A percentile compares a stretch with the other conserved stretches of the same genome.
Conservation (phyloP, 2,329 filamentous ascomycete species). For the Magnaporthiopsis incrustans region DNA sequence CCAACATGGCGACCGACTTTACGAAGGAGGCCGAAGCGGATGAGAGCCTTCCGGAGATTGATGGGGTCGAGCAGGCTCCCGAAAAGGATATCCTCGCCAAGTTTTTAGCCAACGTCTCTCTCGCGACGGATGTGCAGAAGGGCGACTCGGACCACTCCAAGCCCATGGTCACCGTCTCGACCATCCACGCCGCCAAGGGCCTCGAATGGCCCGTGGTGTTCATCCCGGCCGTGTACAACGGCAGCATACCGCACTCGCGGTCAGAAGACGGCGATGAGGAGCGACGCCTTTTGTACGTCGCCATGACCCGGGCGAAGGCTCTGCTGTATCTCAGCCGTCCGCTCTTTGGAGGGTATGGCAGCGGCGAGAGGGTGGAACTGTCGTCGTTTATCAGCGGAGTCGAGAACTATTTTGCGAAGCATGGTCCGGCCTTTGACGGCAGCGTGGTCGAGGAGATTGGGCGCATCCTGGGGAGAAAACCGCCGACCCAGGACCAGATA, state of each 20-base stretch:
- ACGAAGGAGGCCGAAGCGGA: constrained; percentile 35
- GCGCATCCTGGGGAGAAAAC: constrained; percentile 58
- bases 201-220: constrained; percentile 96
- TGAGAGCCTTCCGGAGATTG: constrained; percentile 56
- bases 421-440: constrained; percentile 63
- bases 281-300: constrained; percentile 81
- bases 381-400: constrained; percentile 64
- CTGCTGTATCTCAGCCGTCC: constrained; percentile 82
- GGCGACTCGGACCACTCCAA: constrained; percentile 48
- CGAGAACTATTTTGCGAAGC: constrained; percentile 39
- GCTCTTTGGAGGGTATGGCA: constrained; percentile 52
- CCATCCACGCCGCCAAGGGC: constrained; percentile 92
- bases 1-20: constrained; percentile 71
- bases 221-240: constrained; percentile 80
- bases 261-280: constrained; percentile 85
- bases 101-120: constrained; percentile 82
- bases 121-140: constrained; percentile 72
- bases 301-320: constrained; percentile 88
- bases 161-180: constrained; percentile 78
- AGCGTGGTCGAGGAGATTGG: constrained; percentile 58
- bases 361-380: constrained; percentile 50
- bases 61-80: constrained; percentile 60
- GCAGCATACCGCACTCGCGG: constrained; percentile 81
- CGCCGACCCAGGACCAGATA: constrained; percentile 49
- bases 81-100: constrained; percentile 58